These are phyloP conservation scores for Pichia thaimueangensis DNA, from an alignment of 805 yeast species.

Conservation along the genomic window DNA sequence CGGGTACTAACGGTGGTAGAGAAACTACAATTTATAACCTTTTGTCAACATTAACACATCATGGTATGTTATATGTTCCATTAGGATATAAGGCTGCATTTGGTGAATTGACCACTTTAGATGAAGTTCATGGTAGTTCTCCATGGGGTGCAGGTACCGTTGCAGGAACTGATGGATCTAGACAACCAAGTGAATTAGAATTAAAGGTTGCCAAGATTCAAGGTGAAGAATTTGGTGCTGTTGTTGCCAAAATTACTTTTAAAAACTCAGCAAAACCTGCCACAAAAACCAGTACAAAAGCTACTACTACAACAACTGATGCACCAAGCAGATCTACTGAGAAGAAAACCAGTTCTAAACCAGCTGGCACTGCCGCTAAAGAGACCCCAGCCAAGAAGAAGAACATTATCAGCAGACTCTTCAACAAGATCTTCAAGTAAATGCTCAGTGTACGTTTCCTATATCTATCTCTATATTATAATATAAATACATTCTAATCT, in stretches of 20 bases:
- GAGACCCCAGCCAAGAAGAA: background rate
- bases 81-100: conserved; percentile 61
- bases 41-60: conserved; percentile 64
- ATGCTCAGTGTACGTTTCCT: too few species aligned
- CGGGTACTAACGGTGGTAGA: conserved; percentile 83
- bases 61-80: conserved; percentile 76
- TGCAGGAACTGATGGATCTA: conserved; percentile 74
- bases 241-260: conserved; percentile 26
- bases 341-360: background rate
- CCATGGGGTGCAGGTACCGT: conserved; percentile 84
- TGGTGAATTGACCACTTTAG: conserved; percentile 46
- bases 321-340: too few species aligned
- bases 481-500: too few species aligned
- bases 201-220: conserved; percentile 56
- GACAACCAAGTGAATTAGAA: conserved; percentile 59
- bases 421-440: background rate
- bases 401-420: too few species aligned
- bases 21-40: conserved; percentile 63
- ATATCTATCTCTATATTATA: too few species aligned
- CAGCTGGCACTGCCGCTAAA: background rate
- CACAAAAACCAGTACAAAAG: background rate
- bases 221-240: conserved; percentile 56
- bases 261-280: background rate
- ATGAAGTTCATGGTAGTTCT: conserved; percentile 71
- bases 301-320: background rate